These are phyloP conservation scores for Knufia fluminis DNA, from an alignment of 2,329 filamentous ascomycete species.

Conservation along the genomic window DNA sequence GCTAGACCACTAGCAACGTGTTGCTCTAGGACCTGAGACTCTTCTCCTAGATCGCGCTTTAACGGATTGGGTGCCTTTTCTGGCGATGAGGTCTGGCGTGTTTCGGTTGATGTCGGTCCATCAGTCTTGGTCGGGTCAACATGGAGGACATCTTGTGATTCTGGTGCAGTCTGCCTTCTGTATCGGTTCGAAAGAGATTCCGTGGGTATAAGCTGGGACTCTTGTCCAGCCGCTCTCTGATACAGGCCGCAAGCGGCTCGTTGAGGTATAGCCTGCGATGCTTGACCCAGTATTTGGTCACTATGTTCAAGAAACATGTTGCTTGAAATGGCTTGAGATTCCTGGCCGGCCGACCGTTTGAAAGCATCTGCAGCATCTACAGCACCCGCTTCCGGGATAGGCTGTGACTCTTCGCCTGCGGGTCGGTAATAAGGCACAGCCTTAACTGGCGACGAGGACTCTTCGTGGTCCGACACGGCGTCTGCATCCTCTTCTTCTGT, in stretches of 20 bases:
- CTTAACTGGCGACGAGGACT: not conserved
- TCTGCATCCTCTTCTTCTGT: conserved; percentile 7
- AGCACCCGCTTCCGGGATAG: not conserved
- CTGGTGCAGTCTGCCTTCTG: not conserved
- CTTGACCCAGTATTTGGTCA: too few species aligned
- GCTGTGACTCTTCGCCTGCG: not conserved
- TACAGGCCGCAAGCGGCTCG: not conserved
- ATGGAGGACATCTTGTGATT: not conserved
- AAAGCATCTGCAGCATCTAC: too few species aligned
- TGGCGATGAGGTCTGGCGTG: not conserved
- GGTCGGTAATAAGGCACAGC: not conserved
- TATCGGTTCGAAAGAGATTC: not conserved
- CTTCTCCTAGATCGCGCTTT: not conserved
- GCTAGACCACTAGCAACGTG: too few species aligned
- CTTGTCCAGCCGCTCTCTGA: not conserved
- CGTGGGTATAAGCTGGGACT: not conserved
- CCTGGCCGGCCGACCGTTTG: not conserved
- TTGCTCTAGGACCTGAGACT: too few species aligned
- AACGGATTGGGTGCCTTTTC: not conserved
- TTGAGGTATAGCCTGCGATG: too few species aligned
- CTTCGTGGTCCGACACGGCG: not conserved
- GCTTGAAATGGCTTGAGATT: not conserved
- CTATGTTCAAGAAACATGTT: too few species aligned
- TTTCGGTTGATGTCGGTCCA: not conserved
- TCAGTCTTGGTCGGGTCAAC: not conserved